Evolutionary conservation across 78 protist genomes (phyloP).

Genomic region (Dictyostelium citrinum): DNA sequence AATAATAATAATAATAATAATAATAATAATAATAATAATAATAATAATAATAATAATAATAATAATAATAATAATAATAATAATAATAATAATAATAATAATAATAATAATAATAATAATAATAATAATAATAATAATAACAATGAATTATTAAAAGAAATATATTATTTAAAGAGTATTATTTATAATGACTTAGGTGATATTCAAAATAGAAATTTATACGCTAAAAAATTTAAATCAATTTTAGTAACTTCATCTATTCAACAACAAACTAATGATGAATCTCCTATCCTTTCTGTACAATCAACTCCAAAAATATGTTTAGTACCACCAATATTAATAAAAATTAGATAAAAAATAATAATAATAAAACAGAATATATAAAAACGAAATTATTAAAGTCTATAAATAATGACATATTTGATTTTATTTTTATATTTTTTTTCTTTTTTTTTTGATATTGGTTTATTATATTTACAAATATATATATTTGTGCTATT

Average conservation of each 20-base stretch:
- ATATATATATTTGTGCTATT: not conserved
- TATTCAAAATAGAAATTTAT: slow-evolving; percentile 7
- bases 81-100: not conserved
- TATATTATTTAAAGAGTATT: slow-evolving; percentile 23
- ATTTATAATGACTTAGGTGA: not conserved
- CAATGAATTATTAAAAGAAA: not conserved
- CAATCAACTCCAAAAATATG: not conserved
- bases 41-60: not conserved
- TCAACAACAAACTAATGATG: not conserved
- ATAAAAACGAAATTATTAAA: not conserved
- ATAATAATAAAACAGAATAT: not conserved
- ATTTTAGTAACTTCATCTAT: not conserved
- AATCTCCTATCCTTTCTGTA: not conserved
- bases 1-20: not conserved
- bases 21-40: not conserved
- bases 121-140: not conserved
- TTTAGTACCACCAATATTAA: not conserved
- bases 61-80: not conserved
- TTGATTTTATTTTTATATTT: not conserved
- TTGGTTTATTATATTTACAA: not conserved
- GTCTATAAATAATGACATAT: not conserved
- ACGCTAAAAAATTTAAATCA: slow-evolving; percentile 17
- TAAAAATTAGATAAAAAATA: not conserved
- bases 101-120: not conserved
- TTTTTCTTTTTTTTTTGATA: not conserved